Conservation (phyloP, 164 flowering plant genomes). For the Aristolochia fimbriata region DNA sequence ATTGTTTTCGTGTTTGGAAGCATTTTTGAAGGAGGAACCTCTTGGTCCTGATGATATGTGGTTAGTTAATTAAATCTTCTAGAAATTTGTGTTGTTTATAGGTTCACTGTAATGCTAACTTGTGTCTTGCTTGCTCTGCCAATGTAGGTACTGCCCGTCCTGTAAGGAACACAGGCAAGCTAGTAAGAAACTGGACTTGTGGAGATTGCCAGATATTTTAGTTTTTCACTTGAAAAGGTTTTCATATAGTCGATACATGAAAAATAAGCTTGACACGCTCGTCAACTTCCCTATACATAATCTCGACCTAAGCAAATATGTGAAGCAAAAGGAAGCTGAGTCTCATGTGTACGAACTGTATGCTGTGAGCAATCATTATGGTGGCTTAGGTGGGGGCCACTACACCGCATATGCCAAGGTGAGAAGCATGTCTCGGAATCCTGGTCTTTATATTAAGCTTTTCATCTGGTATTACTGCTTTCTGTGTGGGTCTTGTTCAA, state of each 20-base stretch:
- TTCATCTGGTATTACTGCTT: background rate
- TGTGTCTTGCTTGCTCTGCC: background rate
- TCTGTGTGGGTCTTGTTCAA: background rate
- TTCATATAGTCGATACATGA: conserved; percentile 73
- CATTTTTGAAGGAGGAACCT: conserved; percentile 95
- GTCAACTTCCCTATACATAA: conserved; percentile 74
- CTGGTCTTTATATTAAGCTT: background rate
- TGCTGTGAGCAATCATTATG: conserved; percentile 96
- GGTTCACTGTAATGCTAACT: background rate
- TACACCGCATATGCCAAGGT: conserved; percentile 95
- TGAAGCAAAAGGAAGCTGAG: conserved; percentile 37
- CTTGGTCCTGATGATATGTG: conserved; percentile 98
- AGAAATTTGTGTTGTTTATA: conserved; percentile 7
- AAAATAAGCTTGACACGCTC: conserved; percentile 85
- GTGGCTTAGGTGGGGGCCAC: conserved; percentile 97
- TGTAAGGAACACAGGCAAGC: conserved; percentile 97
- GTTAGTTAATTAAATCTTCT: conserved; percentile 14
- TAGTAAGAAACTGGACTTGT: conserved; percentile 83
- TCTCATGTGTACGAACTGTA: conserved; percentile 68
- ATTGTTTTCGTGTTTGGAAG: conserved; percentile 86
- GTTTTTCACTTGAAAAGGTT: conserved; percentile 91
- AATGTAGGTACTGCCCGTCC: conserved; percentile 81
- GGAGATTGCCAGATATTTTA: conserved; percentile 90
- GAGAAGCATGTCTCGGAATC: background rate
- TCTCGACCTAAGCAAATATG: conserved; percentile 77